These are phyloP conservation scores for Phytophthora pinifolia DNA, from an alignment of 352 stramenopile genomes.

Conservation along the genomic window DNA sequence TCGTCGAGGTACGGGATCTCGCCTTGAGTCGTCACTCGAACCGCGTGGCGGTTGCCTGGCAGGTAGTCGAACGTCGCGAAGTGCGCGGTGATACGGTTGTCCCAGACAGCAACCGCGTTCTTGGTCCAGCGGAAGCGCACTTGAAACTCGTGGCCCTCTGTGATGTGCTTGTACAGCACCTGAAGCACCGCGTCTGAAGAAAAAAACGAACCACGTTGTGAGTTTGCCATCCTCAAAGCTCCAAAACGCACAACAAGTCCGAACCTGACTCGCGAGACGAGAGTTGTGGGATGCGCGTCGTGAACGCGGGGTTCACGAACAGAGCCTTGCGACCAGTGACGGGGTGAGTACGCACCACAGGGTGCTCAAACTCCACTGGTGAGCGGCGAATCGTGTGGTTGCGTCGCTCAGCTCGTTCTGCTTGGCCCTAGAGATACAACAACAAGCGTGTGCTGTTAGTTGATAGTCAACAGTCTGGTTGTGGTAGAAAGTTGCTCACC, in stretches of 20 bases:
- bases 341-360: slow-evolving; percentile 42
- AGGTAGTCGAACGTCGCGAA: slow-evolving; percentile 23
- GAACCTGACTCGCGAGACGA: slow-evolving; percentile 38
- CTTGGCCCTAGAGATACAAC: slow-evolving; percentile 16
- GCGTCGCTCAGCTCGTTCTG: slow-evolving; percentile 19
- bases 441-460: not conserved
- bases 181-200: slow-evolving; percentile 9
- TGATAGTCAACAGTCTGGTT: not conserved
- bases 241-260: not conserved
- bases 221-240: not conserved
- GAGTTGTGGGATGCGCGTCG: slow-evolving; percentile 37
- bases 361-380: slow-evolving; percentile 41
- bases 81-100: slow-evolving; percentile 19
- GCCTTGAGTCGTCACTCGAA: slow-evolving; percentile 21
- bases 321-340: slow-evolving; percentile 25
- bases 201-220: not conserved
- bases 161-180: slow-evolving; percentile 23
- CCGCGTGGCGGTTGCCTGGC: slow-evolving; percentile 16
- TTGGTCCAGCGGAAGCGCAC: slow-evolving; percentile 21
- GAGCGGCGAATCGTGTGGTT: slow-evolving; percentile 35
- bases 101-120: slow-evolving; percentile 18
- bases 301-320: slow-evolving; percentile 44
- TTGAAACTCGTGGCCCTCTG: slow-evolving; percentile 19
- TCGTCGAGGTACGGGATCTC: slow-evolving; percentile 17
- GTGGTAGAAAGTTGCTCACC: not conserved